Evolutionary conservation across 176 grass and related monocot species (phyloP).

Genomic region (Musa troglodytarum): DNA sequence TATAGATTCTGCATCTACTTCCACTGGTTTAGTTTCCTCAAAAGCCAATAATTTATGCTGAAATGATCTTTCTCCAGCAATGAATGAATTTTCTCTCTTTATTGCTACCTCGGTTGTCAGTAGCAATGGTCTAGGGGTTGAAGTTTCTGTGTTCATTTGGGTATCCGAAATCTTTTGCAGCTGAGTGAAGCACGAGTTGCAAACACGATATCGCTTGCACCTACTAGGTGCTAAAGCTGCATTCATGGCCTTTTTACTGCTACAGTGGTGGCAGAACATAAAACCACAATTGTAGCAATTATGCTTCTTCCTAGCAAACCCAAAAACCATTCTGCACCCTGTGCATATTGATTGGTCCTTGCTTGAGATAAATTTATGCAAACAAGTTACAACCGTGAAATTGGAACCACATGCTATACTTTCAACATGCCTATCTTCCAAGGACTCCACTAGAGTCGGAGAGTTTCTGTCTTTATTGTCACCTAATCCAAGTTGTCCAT

Average conservation of each 20-base stretch:
- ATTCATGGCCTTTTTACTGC: slow-evolving; percentile 49
- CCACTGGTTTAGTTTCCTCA: slow-evolving; percentile 43
- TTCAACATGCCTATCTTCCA: slow-evolving; percentile 70
- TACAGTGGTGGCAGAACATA: slow-evolving; percentile 79
- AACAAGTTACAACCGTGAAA: slow-evolving; percentile 61
- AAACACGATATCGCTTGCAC: slow-evolving; percentile 63
- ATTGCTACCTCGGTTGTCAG: slow-evolving; percentile 28
- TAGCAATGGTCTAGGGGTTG: slow-evolving; percentile 15
- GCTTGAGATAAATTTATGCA: slow-evolving; percentile 69
- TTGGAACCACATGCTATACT: slow-evolving; percentile 81
- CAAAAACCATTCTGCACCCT: slow-evolving; percentile 63
- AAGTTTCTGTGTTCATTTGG: slow-evolving; percentile 8
- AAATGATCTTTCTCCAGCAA: slow-evolving; percentile 40
- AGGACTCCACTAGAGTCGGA: slow-evolving; percentile 59
- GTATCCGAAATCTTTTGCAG: slow-evolving; percentile 36
- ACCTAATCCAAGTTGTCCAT: slow-evolving; percentile 90
- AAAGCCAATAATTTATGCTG: slow-evolving; percentile 53
- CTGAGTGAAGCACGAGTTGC: slow-evolving; percentile 60
- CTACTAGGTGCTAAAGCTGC: slow-evolving; percentile 63
- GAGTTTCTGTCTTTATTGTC: slow-evolving; percentile 49
- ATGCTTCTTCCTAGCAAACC: slow-evolving; percentile 80
- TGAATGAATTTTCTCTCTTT: slow-evolving; percentile 38
- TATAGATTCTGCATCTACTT: slow-evolving; percentile 29
- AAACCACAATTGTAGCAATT: slow-evolving; percentile 89
- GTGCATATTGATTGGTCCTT: slow-evolving; percentile 74